Percentiles rank a stretch among this genome's conserved stretches.
Evolutionary conservation across 768 basidiomycete genomes (phyloP).

Genomic region (Leccinum longicurvipes): DNA sequence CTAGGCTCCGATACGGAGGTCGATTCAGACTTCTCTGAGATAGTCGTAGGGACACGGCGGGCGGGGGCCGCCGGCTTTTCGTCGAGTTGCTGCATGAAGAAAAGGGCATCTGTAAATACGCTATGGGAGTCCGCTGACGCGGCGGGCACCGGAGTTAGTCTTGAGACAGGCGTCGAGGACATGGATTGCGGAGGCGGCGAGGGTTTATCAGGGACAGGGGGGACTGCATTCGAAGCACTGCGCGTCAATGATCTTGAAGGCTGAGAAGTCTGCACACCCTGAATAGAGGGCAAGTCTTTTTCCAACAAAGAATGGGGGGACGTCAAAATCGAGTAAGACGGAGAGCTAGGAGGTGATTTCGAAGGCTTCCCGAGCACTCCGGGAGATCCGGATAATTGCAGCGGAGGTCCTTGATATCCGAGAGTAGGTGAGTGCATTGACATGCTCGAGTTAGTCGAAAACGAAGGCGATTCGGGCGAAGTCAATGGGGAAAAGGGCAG

Average conservation of each 20-base stretch:
- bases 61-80: slow-evolving; percentile 24
- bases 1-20: slow-evolving; percentile 32
- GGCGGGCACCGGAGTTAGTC: slow-evolving; percentile 17
- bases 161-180: slow-evolving; percentile 28
- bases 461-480: slow-evolving; percentile 32
- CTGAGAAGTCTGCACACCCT: slow-evolving; percentile 25
- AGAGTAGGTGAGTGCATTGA: slow-evolving; percentile 18
- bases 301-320: slow-evolving; percentile 35
- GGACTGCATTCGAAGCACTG: slow-evolving; percentile 14
- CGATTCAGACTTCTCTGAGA: slow-evolving; percentile 41
- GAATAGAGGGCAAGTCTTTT: slow-evolving; percentile 33
- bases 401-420: slow-evolving; percentile 11
- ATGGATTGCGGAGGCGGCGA: slow-evolving; percentile 15
- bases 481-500: slow-evolving; percentile 30
- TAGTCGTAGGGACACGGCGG: slow-evolving; percentile 44
- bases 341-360: slow-evolving; percentile 23
- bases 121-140: slow-evolving; percentile 28
- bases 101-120: slow-evolving; percentile 56
- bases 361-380: slow-evolving; percentile 13
- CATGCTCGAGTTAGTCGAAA: slow-evolving; percentile 29
- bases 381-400: slow-evolving; percentile 20
- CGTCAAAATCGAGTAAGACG: slow-evolving; percentile 33
- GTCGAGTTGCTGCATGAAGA: slow-evolving; percentile 63
- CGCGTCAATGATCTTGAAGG: slow-evolving; percentile 13
- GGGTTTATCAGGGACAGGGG: slow-evolving; percentile 28